Evolutionary conservation across 106 monocot species (phyloP), one percentile per base, ranked within the genome.

Genomic region (Alisma plantagoaquatica): DNA sequence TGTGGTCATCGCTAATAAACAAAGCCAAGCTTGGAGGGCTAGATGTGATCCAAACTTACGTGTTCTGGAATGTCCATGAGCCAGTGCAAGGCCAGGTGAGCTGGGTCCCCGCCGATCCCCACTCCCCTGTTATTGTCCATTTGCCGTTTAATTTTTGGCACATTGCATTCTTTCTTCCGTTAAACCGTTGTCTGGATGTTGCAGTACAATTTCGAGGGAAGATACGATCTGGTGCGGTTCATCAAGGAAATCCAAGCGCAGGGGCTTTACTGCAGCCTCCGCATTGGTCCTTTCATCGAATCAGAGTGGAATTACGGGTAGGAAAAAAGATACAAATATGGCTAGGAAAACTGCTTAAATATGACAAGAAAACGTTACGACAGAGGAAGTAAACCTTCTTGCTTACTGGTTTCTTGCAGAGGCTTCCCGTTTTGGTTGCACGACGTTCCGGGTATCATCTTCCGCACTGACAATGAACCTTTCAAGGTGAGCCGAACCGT

Each of bases 401-500:
- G 10, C 23, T 49, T 6, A 2, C 29, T 52, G 17, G 29, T 27
- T 38, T 59, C 5, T 5, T 70, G 49, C 64, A 96, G 96, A 46
- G 96, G 84, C 11, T 57, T 96, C 4, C 96, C 96, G 46, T 78
- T 76, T 64, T 98, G 96, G 96, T 73, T 98, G 69, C 88, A 63
- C 50, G 80, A 98, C 26, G 62, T 98, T 26, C 76, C 78, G 1
- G 76, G 75, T 5, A 85, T 85, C 50, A 70, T 71, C 21, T 89
- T 71, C 33, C 72, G 89, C n/a, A 73, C 63, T 11, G 71, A 98
- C 55, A 89, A 98, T 61, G 96, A 89, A 62, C 81, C 89, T 4
- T 98, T 98, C 72, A 89, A 98, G 89, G 96, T 89, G 63, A 28
- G 42, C n/a, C n/a, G n/a, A n/a, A n/a, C n/a, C n/a, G n/a, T n/a